Percentiles rank a stretch among this genome's conserved stretches.
Conservation (phyloP, 768 basidiomycete genomes). For the Obba rivulosa region DNA sequence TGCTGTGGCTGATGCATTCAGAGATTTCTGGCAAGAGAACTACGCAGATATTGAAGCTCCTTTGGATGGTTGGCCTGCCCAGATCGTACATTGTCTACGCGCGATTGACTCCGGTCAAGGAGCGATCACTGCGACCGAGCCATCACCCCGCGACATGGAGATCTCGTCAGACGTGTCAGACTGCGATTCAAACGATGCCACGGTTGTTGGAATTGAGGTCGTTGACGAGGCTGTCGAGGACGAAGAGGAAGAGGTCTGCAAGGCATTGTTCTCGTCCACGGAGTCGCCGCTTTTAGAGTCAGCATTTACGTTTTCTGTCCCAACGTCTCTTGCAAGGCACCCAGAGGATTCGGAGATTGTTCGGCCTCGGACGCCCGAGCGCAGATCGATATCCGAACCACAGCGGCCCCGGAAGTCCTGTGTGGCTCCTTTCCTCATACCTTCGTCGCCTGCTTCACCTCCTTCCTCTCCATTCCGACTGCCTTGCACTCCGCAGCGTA, state of each 20-base stretch:
- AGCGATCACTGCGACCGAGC: neutral
- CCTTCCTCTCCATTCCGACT: neutral
- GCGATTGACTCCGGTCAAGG: conserved; percentile 2
- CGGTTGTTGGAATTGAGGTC: too few species aligned
- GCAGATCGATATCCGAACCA: neutral
- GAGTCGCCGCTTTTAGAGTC: too few species aligned
- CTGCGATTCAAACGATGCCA: neutral
- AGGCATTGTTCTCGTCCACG: neutral
- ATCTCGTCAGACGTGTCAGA: neutral
- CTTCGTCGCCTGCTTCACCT: neutral
- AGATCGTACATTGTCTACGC: conserved; percentile 33
- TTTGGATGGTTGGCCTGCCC: conserved; percentile 47
- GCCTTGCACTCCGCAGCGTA: conserved; percentile 12
- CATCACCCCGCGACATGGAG: neutral
- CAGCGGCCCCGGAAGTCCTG: neutral
- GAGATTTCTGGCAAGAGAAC: conserved; percentile 53
- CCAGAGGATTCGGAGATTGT: neutral
- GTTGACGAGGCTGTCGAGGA: neutral
- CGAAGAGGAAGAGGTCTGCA: neutral
- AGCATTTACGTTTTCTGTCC: neutral
- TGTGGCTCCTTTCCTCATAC: neutral
- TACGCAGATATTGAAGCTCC: conserved; percentile 40
- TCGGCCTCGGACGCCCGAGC: neutral
- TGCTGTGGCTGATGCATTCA: conserved; percentile 45
- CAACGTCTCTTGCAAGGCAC: neutral